Evolutionary conservation across 257 asterid genomes (phyloP).

Genomic region (Scutellaria barbata): DNA sequence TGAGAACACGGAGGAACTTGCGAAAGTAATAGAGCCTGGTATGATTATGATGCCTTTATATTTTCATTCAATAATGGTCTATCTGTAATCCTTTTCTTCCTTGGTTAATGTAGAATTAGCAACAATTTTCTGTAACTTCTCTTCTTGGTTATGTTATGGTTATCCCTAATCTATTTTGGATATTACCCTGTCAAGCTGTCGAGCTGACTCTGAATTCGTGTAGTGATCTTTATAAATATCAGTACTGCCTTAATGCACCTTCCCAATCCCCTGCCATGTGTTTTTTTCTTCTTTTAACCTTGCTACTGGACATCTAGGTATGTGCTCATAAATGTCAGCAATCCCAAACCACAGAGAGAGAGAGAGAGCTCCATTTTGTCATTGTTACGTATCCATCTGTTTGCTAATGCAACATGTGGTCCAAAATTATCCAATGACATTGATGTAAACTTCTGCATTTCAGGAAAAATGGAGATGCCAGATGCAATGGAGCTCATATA

Average conservation of each 20-base stretch:
- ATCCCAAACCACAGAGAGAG: too few relatives aligned
- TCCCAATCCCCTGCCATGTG: too few relatives aligned
- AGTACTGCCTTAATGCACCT: too few relatives aligned
- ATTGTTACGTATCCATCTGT: neutral
- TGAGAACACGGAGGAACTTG: slow-evolving; percentile 80
- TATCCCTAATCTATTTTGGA: neutral
- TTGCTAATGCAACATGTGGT: neutral
- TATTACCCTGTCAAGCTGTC: neutral
- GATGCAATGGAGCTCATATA: slow-evolving; percentile 94
- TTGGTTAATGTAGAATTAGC: neutral
- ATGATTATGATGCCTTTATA: slow-evolving; percentile 28
- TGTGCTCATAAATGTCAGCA: too few relatives aligned
- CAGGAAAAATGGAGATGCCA: slow-evolving; percentile 90
- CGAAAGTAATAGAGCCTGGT: slow-evolving; percentile 77
- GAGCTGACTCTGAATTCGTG: neutral
- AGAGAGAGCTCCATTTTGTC: too few relatives aligned
- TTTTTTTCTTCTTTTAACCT: too few relatives aligned
- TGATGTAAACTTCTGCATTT: slow-evolving; percentile 25
- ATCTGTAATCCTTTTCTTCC: neutral
- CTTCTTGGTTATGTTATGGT: slow-evolving; percentile 9
- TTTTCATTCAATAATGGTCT: slow-evolving; percentile 15
- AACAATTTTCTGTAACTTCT: neutral
- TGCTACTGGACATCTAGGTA: too few relatives aligned
- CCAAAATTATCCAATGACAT: neutral
- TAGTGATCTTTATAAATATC: too few relatives aligned